Percentiles rank a stretch among this genome's conserved stretches.
These are phyloP conservation scores for Darksidea phi DNA, from an alignment of 495 filamentous ascomycete species.

Conservation along the genomic window DNA sequence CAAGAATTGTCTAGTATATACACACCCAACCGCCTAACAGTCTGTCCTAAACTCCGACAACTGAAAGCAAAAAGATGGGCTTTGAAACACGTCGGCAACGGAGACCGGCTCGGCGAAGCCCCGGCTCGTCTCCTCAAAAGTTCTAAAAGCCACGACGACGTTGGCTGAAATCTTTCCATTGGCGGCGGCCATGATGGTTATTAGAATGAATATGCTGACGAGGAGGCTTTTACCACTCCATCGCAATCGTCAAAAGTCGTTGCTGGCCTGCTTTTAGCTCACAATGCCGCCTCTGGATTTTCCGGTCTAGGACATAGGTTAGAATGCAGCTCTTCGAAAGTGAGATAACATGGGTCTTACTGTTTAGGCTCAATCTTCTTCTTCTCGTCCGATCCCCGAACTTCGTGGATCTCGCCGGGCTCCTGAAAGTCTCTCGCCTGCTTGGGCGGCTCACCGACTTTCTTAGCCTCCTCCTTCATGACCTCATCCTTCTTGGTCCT, in stretches of 20 bases:
- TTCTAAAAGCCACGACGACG: background rate
- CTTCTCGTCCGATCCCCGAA: constrained; percentile 45
- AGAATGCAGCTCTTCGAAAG: background rate
- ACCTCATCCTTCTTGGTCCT: constrained; percentile 4
- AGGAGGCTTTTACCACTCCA: background rate
- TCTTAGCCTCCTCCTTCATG: constrained; percentile 5
- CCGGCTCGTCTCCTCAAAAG: background rate
- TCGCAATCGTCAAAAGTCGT: constrained; percentile 15
- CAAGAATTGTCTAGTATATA: constrained; percentile 12
- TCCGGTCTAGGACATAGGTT: background rate
- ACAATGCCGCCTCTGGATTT: background rate
- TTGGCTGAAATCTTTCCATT: too few species aligned
- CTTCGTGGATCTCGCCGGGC: constrained; percentile 14
- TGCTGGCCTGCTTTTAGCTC: constrained; percentile 2
- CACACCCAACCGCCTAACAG: background rate
- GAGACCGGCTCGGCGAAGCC: constrained; percentile 6
- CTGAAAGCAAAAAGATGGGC: too few species aligned
- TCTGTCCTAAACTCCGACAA: constrained; percentile 1
- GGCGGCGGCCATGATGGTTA: background rate
- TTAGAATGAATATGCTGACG: constrained; percentile 1
- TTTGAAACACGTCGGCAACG: background rate
- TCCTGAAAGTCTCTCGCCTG: background rate
- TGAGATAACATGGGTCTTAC: background rate
- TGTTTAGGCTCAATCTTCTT: constrained; percentile 13
- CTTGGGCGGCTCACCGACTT: constrained; percentile 10